A percentile compares a stretch with the other conserved stretches of the same genome.
phyloP scores from a whole-genome alignment of 2,329 filamentous ascomycete genomes.

The Aspergillus puulaauensis region DNA sequence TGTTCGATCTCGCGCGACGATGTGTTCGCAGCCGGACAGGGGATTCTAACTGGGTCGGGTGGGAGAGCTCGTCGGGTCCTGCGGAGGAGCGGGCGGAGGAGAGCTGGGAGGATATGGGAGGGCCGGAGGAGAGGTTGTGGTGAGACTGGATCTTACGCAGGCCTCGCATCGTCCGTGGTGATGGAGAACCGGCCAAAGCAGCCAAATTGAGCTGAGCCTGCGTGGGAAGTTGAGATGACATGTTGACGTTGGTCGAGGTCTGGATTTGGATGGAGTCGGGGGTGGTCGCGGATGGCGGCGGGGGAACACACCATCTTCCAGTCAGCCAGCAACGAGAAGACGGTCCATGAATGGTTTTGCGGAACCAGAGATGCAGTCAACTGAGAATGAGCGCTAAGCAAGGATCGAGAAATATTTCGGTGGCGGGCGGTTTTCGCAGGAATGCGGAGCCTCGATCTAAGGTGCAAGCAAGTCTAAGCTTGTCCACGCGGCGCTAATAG shows the following conservation, averaged over 20 bases:
- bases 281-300: background rate
- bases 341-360: constrained; percentile 4
- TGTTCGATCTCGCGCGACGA: constrained; percentile 68
- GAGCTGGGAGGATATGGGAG: constrained; percentile 52
- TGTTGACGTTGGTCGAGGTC: constrained; percentile 1
- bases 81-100: constrained; percentile 22
- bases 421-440: constrained; percentile 17
- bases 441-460: constrained; percentile 22
- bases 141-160: constrained; percentile 75
- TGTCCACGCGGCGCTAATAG: constrained; percentile 9
- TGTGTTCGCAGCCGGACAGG: constrained; percentile 26
- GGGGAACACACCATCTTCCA: constrained; percentile 24
- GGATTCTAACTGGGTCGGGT: constrained; percentile 27
- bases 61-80: constrained; percentile 24
- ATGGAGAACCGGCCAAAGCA: constrained; percentile 28
- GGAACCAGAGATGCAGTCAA: background rate
- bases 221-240: constrained; percentile 22
- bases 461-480: constrained; percentile 4
- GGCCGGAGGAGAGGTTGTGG: constrained; percentile 59
- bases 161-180: constrained; percentile 60
- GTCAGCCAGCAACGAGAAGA: constrained; percentile 13
- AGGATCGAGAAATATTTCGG: constrained; percentile 8
- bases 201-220: constrained; percentile 26
- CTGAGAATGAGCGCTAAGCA: background rate
- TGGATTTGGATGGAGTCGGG: background rate